These are phyloP conservation scores for Chlamydomonas reinhardtii DNA, from an alignment of 163 green algal species.

Conservation along the genomic window DNA sequence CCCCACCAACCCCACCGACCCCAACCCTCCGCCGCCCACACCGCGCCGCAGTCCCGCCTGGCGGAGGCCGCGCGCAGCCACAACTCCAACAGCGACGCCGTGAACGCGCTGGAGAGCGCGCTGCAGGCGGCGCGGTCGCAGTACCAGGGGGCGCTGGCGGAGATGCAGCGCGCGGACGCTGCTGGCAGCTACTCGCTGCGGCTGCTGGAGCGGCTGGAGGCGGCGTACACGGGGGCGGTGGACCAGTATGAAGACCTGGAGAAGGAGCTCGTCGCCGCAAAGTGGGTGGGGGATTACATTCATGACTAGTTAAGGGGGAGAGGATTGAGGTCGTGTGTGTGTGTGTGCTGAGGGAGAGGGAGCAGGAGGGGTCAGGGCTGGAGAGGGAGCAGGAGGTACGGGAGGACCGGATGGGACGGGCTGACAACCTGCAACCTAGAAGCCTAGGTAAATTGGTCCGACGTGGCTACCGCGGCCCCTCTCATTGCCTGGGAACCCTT, in stretches of 20 bases:
- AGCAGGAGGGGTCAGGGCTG: too few relatives aligned
- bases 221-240: constrained; percentile 13
- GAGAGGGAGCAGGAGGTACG: too few relatives aligned
- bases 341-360: too few relatives aligned
- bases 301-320: too few relatives aligned
- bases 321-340: background rate
- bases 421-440: too few relatives aligned
- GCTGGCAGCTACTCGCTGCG: constrained; percentile 26
- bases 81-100: constrained; percentile 24
- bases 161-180: constrained; percentile 40
- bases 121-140: constrained; percentile 37
- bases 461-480: too few relatives aligned
- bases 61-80: constrained; percentile 27
- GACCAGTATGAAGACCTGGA: constrained; percentile 43
- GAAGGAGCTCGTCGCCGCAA: constrained; percentile 13
- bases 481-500: too few relatives aligned
- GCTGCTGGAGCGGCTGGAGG: constrained; percentile 40
- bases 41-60: constrained; percentile 4
- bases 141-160: constrained; percentile 4
- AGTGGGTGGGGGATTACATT: background rate
- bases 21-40: background rate
- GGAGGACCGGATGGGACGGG: too few relatives aligned
- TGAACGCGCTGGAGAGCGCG: constrained; percentile 24
- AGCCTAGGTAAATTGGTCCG: too few relatives aligned
- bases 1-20: background rate